Conservation (phyloP, 164 flowering plant species). For the Vitis labrusca region DNA sequence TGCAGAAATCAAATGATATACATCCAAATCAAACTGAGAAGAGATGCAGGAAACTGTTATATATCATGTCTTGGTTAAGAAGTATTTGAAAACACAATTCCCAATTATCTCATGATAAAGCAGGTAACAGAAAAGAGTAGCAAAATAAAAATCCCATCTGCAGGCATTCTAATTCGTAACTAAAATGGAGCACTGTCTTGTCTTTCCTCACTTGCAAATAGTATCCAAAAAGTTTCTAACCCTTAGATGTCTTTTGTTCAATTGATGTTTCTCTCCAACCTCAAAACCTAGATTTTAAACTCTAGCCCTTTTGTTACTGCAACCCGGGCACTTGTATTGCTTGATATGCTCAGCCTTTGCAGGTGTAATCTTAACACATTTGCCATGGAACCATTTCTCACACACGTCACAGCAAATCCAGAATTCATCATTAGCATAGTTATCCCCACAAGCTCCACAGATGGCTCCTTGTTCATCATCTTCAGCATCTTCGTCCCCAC, state of each 20-base stretch:
- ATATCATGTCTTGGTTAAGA: too few relatives aligned
- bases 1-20: too few relatives aligned
- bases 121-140: constrained; percentile 9
- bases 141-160: constrained; percentile 20
- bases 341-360: constrained; percentile 82
- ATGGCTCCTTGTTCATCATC: constrained; percentile 76
- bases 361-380: constrained; percentile 78
- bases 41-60: too few relatives aligned
- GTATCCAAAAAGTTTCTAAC: constrained; percentile 11
- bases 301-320: constrained; percentile 76
- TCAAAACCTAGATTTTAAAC: constrained; percentile 31
- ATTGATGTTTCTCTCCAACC: constrained; percentile 5
- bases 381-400: constrained; percentile 88
- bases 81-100: constrained; percentile 15
- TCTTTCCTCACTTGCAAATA: constrained; percentile 9
- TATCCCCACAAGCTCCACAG: constrained; percentile 82
- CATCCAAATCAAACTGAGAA: too few relatives aligned
- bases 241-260: constrained; percentile 8
- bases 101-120: constrained; percentile 5
- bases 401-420: constrained; percentile 86
- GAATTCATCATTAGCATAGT: constrained; percentile 59
- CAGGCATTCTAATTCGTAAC: constrained; percentile 23
- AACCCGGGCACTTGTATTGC: constrained; percentile 85
- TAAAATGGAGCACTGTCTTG: constrained; percentile 11
- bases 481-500: constrained; percentile 55